Percentiles rank a stretch among this genome's conserved stretches.
phyloP scores from a whole-genome alignment of 2,329 filamentous ascomycete genomes.

The Diplocarpon rosae region DNA sequence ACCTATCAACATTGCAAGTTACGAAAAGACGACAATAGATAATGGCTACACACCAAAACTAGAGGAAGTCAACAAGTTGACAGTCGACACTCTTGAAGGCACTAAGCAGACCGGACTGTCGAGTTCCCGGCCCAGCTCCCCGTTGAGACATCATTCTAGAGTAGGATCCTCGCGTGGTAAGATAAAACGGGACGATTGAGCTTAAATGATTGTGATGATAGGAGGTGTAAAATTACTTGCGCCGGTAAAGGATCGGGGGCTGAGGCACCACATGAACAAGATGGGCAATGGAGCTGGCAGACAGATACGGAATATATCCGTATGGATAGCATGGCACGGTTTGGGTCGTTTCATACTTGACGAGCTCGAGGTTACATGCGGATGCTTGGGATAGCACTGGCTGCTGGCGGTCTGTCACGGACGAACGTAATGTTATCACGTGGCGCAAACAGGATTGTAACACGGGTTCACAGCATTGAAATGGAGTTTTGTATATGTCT shows the following conservation, averaged over 20 bases:
- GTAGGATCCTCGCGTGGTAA: slow-evolving; percentile 29
- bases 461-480: neutral
- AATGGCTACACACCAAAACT: slow-evolving; percentile 25
- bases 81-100: slow-evolving; percentile 24
- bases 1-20: slow-evolving; percentile 58
- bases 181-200: slow-evolving; percentile 30
- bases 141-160: slow-evolving; percentile 33
- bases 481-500: neutral
- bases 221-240: slow-evolving; percentile 5
- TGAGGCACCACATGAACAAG: slow-evolving; percentile 3
- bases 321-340: slow-evolving; percentile 6
- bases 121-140: slow-evolving; percentile 41
- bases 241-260: slow-evolving; percentile 4
- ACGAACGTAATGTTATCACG: slow-evolving; percentile 5
- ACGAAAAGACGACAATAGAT: slow-evolving; percentile 52
- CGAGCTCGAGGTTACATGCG: slow-evolving; percentile 5
- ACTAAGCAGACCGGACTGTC: slow-evolving; percentile 37
- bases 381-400: slow-evolving; percentile 8
- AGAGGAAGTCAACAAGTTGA: slow-evolving; percentile 22
- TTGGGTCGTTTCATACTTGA: slow-evolving; percentile 9
- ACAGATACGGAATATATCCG: slow-evolving; percentile 1
- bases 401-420: neutral
- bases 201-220: neutral
- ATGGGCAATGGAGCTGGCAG: slow-evolving; percentile 4
- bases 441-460: slow-evolving; percentile 4